Base-by-base conservation (phyloP, 352 stramenopile genomes). In the Phytophthora uliginosa region DNA sequence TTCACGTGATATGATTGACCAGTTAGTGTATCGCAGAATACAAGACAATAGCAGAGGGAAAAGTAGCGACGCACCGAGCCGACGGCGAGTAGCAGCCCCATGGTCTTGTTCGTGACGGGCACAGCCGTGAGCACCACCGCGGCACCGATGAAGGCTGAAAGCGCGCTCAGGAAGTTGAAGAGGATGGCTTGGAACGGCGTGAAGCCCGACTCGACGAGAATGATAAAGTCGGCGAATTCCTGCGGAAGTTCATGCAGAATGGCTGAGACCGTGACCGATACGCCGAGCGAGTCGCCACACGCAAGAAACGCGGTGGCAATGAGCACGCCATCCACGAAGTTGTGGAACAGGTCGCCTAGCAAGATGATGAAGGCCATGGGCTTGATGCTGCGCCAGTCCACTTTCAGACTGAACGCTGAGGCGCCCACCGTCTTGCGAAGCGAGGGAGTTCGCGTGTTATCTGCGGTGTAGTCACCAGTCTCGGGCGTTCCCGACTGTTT, bases 301-400 rank as follows among this genome's bases (percentile, higher is more conserved):
- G 73, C 74, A 5, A 88, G 63, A 51, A 93, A 93, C 0, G 83
- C 83, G 12, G 77, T 85, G 17, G 77, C 69, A 52, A 91, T 84
- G 31, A 96, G 84, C 12, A 96, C 79, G 22, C 92, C 93, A 74
- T 97, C 93, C 13, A 89, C 82, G 76, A 98, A 98, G 84, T 97
- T 97, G 71, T 98, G 89, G 66, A 97, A 92, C 33, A 89, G 63
- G 63, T 98, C 92, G 18, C 91, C 93, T n/a, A 97, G 38, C 13
- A 94, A 74, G 66, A 98, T 90, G 59, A 89, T 85, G 68, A 84
- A 87, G 7, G 80, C 80, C 80, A 87, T 87, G 2, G 80, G 80
- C 26, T 84, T 84, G 66, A 87, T 87, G 24, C 26, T 45, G 10
- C 57, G 26, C 80, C 80, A 87, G 7, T 85, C 58, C 4, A 85